A percentile compares a stretch with the other conserved stretches of the same genome.
phyloP scores from a whole-genome alignment of 768 basidiomycete genomes.

The Pleurotus eryngii region DNA sequence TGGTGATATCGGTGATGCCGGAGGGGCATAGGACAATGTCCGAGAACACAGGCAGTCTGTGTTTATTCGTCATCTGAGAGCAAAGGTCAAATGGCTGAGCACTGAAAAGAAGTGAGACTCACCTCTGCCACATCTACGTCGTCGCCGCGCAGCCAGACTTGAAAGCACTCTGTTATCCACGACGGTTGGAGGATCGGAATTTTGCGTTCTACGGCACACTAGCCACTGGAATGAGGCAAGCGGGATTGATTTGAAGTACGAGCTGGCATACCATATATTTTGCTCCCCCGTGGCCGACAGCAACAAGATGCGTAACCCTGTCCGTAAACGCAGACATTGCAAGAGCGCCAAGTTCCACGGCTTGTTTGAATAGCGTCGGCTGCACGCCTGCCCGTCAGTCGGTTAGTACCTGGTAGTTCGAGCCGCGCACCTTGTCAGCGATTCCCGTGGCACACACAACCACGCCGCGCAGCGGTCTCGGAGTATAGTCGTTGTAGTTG shows the following conservation, averaged over 20 bases:
- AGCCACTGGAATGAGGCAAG: background rate
- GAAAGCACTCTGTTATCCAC: slow-evolving; percentile 74
- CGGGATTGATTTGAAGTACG: background rate
- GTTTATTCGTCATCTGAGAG: slow-evolving; percentile 50
- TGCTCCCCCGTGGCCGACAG: slow-evolving; percentile 72
- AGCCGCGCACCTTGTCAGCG: slow-evolving; percentile 61
- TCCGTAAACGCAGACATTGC: slow-evolving; percentile 75
- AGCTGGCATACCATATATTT: slow-evolving; percentile 67
- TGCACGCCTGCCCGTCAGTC: slow-evolving; percentile 23
- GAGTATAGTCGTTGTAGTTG: slow-evolving; percentile 35
- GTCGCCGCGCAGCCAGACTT: slow-evolving; percentile 75
- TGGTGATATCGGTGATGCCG: slow-evolving; percentile 61
- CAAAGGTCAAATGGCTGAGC: background rate
- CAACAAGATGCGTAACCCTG: slow-evolving; percentile 84
- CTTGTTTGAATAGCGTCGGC: slow-evolving; percentile 72
- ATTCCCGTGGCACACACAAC: slow-evolving; percentile 75
- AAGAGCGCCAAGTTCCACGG: slow-evolving; percentile 75
- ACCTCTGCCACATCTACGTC: slow-evolving; percentile 67
- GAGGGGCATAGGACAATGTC: slow-evolving; percentile 71
- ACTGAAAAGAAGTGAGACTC: background rate
- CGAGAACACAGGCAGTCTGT: slow-evolving; percentile 73
- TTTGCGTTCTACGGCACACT: slow-evolving; percentile 82
- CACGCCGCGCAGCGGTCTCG: slow-evolving; percentile 64
- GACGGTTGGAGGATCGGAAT: slow-evolving; percentile 76
- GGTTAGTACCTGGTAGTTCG: background rate